Evolutionary conservation across 1,284 basidiomycete genomes (phyloP), one percentile per base, ranked within the genome.

Genomic region (Cerrena zonata): DNA sequence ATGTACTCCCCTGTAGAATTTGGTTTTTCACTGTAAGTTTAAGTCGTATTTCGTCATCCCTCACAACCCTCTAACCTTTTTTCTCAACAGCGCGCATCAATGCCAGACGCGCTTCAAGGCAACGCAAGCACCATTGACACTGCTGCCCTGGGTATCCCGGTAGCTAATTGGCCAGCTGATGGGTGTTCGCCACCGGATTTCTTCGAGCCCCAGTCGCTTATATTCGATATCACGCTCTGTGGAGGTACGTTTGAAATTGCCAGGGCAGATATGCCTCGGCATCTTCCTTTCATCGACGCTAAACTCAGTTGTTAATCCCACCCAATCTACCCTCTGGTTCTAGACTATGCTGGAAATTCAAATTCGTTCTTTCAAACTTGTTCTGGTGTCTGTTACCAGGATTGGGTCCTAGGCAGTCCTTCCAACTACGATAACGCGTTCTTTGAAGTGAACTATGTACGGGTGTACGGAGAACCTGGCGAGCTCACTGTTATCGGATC

Each of bases 151-250:
- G 89, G 89, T 11, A 75, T 68, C 12, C 87, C 89, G 1, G 74
- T 79, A 3, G 87, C 79, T 0, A 83, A 83, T 57, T 91, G 82
- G 76, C 78, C 82, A 1, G 67, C 76, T 3, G 68, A 73, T 5
- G 72, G 75, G 13, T 91, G 89, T 64, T 68, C 77, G 46, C 74
- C 87, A 27, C 66, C 70, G 49, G 64, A 71, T 34, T 86, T 76
- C 69, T 91, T 91, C 65, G 64, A 73, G 42, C 66, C 82, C 0
- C 85, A 89, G 60, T 72, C 78, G 49, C 73, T 90, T 43, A 80
- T 88, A 26, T 80, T 90, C 56, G 80, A 85, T 63, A 88, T 88
- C 53, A 86, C 87, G 1, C 76, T 90, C 11, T 91, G 89, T 56
- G 84, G 85, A 60, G 80, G 80, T 83, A 54, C 55, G 74, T 66